These are phyloP conservation scores for Pythium rishiriense DNA, from an alignment of 352 stramenopile species.

Conservation along the genomic window DNA sequence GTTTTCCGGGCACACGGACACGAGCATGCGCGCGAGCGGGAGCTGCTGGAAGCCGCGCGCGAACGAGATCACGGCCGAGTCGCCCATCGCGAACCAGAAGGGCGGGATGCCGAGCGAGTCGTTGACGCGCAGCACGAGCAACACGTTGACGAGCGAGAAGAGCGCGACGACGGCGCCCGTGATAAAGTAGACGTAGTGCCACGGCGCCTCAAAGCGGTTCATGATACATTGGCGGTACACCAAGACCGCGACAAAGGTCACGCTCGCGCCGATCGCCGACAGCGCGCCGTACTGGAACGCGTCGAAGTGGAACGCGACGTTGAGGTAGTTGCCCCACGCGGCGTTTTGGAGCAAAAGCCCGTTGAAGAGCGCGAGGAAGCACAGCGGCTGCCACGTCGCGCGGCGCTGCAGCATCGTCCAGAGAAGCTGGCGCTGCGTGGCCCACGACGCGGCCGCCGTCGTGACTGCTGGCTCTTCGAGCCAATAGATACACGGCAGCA, in stretches of 20 bases:
- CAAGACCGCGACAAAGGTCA: slow-evolving; percentile 63
- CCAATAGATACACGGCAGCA: slow-evolving; percentile 54
- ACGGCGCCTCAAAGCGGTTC: slow-evolving; percentile 39
- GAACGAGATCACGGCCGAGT: slow-evolving; percentile 66
- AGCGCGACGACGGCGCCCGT: slow-evolving; percentile 53
- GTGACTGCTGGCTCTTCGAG: slow-evolving; percentile 51
- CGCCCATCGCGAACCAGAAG: slow-evolving; percentile 81
- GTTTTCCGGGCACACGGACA: slow-evolving; percentile 66
- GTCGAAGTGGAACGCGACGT: slow-evolving; percentile 65
- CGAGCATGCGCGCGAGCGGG: slow-evolving; percentile 74
- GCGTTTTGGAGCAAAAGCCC: slow-evolving; percentile 70
- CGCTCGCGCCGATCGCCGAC: slow-evolving; percentile 59
- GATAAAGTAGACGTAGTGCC: slow-evolving; percentile 67
- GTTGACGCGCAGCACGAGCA: slow-evolving; percentile 69
- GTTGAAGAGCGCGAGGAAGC: slow-evolving; percentile 69
- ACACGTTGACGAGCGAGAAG: slow-evolving; percentile 73
- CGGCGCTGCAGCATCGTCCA: slow-evolving; percentile 66
- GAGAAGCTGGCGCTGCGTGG: slow-evolving; percentile 42
- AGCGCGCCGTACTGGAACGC: slow-evolving; percentile 80
- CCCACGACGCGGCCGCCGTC: slow-evolving; percentile 27
- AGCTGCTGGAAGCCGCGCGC: slow-evolving; percentile 80
- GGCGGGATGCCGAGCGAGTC: slow-evolving; percentile 54
- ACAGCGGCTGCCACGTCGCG: slow-evolving; percentile 76
- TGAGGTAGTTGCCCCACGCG: slow-evolving; percentile 81
- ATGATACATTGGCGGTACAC: slow-evolving; percentile 60